These are phyloP conservation scores for Penicillium psychrosexuale DNA, from an alignment of 2,329 filamentous ascomycete genomes.

Conservation along the genomic window DNA sequence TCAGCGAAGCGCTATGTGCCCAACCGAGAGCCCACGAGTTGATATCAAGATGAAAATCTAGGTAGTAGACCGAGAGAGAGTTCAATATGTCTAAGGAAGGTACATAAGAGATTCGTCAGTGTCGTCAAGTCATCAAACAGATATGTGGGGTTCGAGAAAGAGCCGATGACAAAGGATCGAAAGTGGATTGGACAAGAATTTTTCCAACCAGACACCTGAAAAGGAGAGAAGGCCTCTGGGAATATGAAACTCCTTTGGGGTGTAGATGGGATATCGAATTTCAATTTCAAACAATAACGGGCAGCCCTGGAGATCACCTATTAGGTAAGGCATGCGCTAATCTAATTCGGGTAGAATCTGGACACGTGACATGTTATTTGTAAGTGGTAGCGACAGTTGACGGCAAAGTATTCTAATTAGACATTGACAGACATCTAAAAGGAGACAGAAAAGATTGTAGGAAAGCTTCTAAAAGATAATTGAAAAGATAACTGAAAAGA, in stretches of 20 bases:
- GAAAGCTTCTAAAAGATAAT: not conserved
- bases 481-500: not conserved
- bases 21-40: not conserved
- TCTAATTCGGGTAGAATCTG: conserved; percentile 12
- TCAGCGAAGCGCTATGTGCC: not conserved
- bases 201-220: conserved; percentile 5
- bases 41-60: conserved; percentile 8
- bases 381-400: not conserved
- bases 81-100: conserved; percentile 25
- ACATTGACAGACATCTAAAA: not conserved
- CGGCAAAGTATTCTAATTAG: not conserved
- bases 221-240: conserved; percentile 6
- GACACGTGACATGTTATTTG: conserved; percentile 17
- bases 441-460: not conserved
- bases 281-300: conserved; percentile 12
- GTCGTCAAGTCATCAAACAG: conserved; percentile 41
- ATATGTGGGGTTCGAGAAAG: conserved; percentile 16
- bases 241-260: not conserved
- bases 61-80: conserved; percentile 12
- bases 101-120: conserved; percentile 40
- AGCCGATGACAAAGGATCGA: conserved; percentile 17
- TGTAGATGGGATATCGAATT: conserved; percentile 13
- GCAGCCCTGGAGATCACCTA: conserved; percentile 10
- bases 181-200: conserved; percentile 10
- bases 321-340: conserved; percentile 19